These are phyloP conservation scores for Grosmannia clavigera DNA, from an alignment of 2,329 filamentous ascomycete genomes.

Conservation along the genomic window DNA sequence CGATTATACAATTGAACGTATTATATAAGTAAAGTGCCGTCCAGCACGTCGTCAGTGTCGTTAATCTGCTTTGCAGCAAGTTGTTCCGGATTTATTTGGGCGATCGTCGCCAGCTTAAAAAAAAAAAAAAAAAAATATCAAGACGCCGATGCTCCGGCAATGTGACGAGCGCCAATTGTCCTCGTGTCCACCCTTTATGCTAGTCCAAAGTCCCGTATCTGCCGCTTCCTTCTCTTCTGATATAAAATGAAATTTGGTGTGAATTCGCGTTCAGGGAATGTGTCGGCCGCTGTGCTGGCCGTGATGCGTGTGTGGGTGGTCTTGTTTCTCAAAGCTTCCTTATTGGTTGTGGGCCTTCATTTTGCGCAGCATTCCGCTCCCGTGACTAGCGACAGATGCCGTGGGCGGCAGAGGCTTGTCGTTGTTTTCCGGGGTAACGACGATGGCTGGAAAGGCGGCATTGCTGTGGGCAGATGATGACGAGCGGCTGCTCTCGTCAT, in stretches of 20 bases:
- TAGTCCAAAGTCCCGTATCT: background rate
- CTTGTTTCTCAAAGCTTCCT: background rate
- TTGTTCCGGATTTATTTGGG: background rate
- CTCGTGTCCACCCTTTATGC: background rate
- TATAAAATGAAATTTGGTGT: background rate
- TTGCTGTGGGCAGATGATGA: conserved; percentile 6
- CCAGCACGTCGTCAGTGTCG: background rate
- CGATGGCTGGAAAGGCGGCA: background rate
- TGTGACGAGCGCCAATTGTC: background rate
- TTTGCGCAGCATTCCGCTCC: conserved; percentile 6
- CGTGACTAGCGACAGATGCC: background rate
- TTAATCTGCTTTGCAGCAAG: background rate
- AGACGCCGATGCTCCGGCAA: background rate
- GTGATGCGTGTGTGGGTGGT: background rate
- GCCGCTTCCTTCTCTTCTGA: background rate
- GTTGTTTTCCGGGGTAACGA: background rate
- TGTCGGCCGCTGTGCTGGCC: too few species aligned
- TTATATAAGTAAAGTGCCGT: background rate
- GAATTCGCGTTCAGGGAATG: background rate
- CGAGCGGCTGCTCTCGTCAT: conserved; percentile 21
- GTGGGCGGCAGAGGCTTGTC: background rate
- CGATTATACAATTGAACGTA: background rate
- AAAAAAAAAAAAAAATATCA: background rate
- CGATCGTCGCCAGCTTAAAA: background rate
- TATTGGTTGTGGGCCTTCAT: conserved; percentile 6